Percentiles rank a stretch among this genome's conserved stretches.
Evolutionary conservation across 306 rosid species (phyloP).

Genomic region (Lagenaria siceraria): DNA sequence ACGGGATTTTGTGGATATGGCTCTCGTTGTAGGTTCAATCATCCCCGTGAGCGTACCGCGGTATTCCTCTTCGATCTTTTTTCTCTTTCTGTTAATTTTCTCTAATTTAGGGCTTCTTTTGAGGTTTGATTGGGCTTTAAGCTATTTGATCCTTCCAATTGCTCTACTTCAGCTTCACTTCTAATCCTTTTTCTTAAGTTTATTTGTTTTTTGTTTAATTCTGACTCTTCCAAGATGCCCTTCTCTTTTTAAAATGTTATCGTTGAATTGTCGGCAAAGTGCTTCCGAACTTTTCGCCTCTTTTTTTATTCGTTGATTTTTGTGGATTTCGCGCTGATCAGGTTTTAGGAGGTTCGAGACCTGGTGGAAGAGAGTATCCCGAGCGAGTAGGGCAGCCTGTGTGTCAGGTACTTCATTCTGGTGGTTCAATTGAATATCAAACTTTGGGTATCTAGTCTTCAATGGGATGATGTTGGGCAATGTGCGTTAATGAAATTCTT

Average conservation of each 20-base stretch:
- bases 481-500: not conserved
- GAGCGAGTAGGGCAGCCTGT: slow-evolving; percentile 86
- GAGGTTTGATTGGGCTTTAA: slow-evolving; percentile 10
- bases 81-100: not conserved
- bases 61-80: slow-evolving; percentile 27
- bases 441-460: slow-evolving; percentile 5
- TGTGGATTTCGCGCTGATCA: slow-evolving; percentile 22
- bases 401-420: slow-evolving; percentile 70
- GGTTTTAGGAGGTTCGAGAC: slow-evolving; percentile 79
- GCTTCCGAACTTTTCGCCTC: not conserved
- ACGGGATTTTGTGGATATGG: slow-evolving; percentile 94
- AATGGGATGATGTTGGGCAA: slow-evolving; percentile 16
- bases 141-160: not conserved
- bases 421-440: slow-evolving; percentile 13
- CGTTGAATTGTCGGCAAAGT: slow-evolving; percentile 1
- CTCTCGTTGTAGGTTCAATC: slow-evolving; percentile 90
- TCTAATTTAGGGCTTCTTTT: slow-evolving; percentile 11
- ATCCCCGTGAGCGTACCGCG: slow-evolving; percentile 79
- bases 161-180: not conserved
- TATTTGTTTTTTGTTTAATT: not conserved
- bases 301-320: slow-evolving; percentile 17
- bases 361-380: slow-evolving; percentile 57
- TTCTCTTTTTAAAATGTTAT: not conserved
- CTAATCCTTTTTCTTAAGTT: not conserved
- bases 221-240: not conserved